Conservation (phyloP, 163 green algal genomes). For the Volvox carteri region DNA sequence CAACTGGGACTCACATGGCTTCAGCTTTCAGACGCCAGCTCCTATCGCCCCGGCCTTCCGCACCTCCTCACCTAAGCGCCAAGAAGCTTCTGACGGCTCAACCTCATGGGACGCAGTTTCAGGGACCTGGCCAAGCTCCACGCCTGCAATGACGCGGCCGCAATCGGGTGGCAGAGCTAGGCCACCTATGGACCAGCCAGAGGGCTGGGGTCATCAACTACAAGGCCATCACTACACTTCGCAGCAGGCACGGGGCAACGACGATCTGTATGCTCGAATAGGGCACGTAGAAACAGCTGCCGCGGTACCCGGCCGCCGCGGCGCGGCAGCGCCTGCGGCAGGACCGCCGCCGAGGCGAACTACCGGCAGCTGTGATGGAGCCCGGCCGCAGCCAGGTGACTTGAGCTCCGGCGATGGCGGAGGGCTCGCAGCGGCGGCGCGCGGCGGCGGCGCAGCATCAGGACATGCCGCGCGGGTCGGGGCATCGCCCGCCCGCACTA, state of each 20-base stretch:
- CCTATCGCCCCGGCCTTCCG: neutral
- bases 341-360: neutral
- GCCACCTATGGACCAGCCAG: slow-evolving; percentile 5
- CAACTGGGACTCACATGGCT: neutral
- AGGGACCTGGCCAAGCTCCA: neutral
- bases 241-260: neutral
- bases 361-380: neutral
- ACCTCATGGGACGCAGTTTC: neutral
- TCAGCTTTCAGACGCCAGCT: slow-evolving; percentile 14
- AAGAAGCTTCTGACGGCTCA: neutral
- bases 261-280: neutral
- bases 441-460: neutral
- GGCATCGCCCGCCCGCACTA: neutral
- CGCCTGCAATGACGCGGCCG: neutral
- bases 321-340: neutral
- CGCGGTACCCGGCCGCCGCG: neutral
- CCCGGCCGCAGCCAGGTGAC: neutral
- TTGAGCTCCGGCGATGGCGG: neutral
- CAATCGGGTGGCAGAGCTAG: neutral
- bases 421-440: neutral
- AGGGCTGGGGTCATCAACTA: slow-evolving; percentile 24
- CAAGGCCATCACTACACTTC: no score
- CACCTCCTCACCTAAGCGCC: neutral
- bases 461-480: neutral
- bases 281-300: neutral